A percentile compares a stretch with the other conserved stretches of the same genome.
These are phyloP conservation scores for Nadsonia commutata DNA, from an alignment of 1,139 yeast genomes.

Conservation along the genomic window DNA sequence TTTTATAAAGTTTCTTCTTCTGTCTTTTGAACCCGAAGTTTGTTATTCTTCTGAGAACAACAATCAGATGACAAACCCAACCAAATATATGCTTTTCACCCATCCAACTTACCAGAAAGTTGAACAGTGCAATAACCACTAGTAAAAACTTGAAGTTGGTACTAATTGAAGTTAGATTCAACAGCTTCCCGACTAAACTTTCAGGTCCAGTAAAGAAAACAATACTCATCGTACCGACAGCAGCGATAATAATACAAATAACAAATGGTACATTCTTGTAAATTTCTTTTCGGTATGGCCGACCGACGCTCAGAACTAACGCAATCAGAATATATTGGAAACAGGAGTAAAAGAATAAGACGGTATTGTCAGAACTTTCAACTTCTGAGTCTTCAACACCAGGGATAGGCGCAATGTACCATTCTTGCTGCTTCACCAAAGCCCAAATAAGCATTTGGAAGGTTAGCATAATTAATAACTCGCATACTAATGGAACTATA, in stretches of 20 bases:
- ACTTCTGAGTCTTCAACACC: slow-evolving; percentile 75
- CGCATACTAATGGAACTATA: slow-evolving; percentile 62
- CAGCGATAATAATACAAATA: slow-evolving; percentile 38
- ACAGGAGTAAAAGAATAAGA: slow-evolving; percentile 63
- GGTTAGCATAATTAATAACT: slow-evolving; percentile 42
- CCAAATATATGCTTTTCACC: slow-evolving; percentile 28
- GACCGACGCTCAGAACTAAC: slow-evolving; percentile 71
- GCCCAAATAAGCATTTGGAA: slow-evolving; percentile 64
- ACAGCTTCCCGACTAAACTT: slow-evolving; percentile 44
- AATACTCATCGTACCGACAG: slow-evolving; percentile 33
- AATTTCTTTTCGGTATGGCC: slow-evolving; percentile 84
- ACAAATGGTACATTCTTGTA: slow-evolving; percentile 58
- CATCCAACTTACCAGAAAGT: slow-evolving; percentile 33
- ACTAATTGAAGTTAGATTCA: slow-evolving; percentile 61
- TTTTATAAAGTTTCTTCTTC: slow-evolving; percentile 6
- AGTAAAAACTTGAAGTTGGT: slow-evolving; percentile 36
- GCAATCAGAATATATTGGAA: slow-evolving; percentile 84
- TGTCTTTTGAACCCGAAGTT: slow-evolving; percentile 3
- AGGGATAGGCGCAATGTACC: slow-evolving; percentile 74
- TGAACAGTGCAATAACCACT: slow-evolving; percentile 31
- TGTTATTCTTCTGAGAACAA: slow-evolving; percentile 1
- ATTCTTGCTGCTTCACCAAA: slow-evolving; percentile 35
- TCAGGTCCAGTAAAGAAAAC: slow-evolving; percentile 30
- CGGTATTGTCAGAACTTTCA: slow-evolving; percentile 77
- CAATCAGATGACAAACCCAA: not conserved